Evolutionary conservation across 345 rosid species (phyloP).

Genomic region (Lepidium didymum): DNA sequence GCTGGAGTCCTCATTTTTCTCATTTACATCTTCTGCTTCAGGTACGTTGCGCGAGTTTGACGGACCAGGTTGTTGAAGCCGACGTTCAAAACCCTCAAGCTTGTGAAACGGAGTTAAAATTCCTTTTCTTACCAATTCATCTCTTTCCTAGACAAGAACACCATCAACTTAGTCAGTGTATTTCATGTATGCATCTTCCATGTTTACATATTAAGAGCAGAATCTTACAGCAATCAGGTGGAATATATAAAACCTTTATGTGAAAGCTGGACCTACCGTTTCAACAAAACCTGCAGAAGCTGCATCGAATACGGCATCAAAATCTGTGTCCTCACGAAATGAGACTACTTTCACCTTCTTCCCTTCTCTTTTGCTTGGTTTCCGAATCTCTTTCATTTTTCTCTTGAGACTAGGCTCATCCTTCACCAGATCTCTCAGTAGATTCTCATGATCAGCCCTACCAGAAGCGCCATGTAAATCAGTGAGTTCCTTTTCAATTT

Average conservation of each 20-base stretch:
- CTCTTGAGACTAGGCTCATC: conserved; percentile 49
- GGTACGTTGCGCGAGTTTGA: conserved; percentile 34
- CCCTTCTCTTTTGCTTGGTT: conserved; percentile 34
- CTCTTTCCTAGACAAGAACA: conserved; percentile 77
- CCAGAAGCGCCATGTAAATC: conserved; percentile 28
- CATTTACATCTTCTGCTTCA: conserved; percentile 34
- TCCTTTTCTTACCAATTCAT: conserved; percentile 90
- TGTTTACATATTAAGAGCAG: not conserved
- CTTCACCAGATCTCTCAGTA: conserved; percentile 53
- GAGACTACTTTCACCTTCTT: conserved; percentile 57
- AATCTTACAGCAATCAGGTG: conserved; percentile 1
- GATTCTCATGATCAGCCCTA: conserved; percentile 27
- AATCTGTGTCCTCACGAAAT: conserved; percentile 67
- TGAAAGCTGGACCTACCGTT: conserved; percentile 49
- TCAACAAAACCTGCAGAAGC: conserved; percentile 86
- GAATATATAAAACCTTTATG: not conserved
- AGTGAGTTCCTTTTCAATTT: conserved; percentile 58
- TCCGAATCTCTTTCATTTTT: conserved; percentile 41
- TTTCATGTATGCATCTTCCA: not conserved
- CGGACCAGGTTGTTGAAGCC: conserved; percentile 58
- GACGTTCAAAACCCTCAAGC: conserved; percentile 88
- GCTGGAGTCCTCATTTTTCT: conserved; percentile 38
- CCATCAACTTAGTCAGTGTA: conserved; percentile 9
- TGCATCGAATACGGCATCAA: conserved; percentile 79
- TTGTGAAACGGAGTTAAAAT: conserved; percentile 91